Base-by-base conservation (phyloP, 768 basidiomycete genomes). In the Chalciporus piperatus region DNA sequence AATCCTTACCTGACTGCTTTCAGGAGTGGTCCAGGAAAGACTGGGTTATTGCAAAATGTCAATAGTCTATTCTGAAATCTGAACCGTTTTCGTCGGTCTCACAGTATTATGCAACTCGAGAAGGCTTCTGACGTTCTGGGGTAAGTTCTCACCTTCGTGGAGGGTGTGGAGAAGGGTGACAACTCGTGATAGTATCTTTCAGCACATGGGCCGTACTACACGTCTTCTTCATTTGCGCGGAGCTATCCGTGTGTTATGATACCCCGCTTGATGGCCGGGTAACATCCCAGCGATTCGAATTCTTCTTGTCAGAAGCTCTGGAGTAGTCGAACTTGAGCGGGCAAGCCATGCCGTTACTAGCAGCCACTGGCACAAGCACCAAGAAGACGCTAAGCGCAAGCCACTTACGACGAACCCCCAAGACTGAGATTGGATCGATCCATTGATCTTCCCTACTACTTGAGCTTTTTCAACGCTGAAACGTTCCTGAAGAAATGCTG, bases 221-320 rank as follows among this genome's bases (percentile, higher is more conserved):
- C 8, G 20, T 39, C 38, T 27, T 43, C 25, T 41, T 30, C 35
- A 33, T 41, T 43, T 50, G 46, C 35, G 47, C 47, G 39, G 41
- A 52, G 50, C 30, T 1, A 48, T 8, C 54, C 48, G 48, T 57
- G 42, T 51, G 51, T 63, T 47, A 47, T 27, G 56, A 16, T 40
- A 19, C 39, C 13, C 19, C 22, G 27, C 6, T 27, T 9, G 27
- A 7, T 5, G 27, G 7, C 27, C 9, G 23, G 41, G 41, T 14
- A 14, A 41, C 35, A 23, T 16, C 37, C 14, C 33, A 5, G 19
- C 20, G 45, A 23, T 59, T 53, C 54, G 50, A 52, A 45, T 51
- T 65, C 55, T 50, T 46, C 52, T 30, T n/a, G 49, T 33, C 42
- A n/a, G 44, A 48, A 41, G 37, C 45, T 45, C 41, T 53, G 64